A percentile compares a stretch with the other conserved stretches of the same genome.
phyloP scores from a whole-genome alignment of 257 asterid genomes.

The Penstemon davidsonii region DNA sequence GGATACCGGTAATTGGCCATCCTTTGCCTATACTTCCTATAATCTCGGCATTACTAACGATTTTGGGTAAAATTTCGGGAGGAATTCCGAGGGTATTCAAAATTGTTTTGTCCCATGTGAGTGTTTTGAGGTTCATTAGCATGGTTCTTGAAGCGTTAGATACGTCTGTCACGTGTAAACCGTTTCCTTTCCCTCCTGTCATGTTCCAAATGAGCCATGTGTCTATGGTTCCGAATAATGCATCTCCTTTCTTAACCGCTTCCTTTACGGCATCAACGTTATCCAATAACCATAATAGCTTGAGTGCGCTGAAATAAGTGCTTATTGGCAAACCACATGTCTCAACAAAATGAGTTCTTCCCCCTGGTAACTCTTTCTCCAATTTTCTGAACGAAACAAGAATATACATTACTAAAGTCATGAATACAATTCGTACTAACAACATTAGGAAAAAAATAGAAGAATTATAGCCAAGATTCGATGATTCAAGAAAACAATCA shows the following conservation, averaged over 20 bases:
- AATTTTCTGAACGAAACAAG: slow-evolving; percentile 47
- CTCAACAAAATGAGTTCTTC: slow-evolving; percentile 81
- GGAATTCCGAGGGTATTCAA: slow-evolving; percentile 58
- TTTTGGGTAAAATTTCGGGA: slow-evolving; percentile 57
- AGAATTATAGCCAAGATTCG: background rate
- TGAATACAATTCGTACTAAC: background rate
- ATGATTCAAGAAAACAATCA: background rate
- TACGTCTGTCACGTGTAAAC: slow-evolving; percentile 81
- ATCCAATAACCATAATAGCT: slow-evolving; percentile 78
- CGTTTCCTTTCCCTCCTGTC: slow-evolving; percentile 72
- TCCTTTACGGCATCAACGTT: slow-evolving; percentile 65
- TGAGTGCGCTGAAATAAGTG: slow-evolving; percentile 90
- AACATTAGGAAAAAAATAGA: background rate
- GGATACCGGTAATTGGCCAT: slow-evolving; percentile 80
- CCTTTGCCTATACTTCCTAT: slow-evolving; percentile 69
- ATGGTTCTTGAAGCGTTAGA: slow-evolving; percentile 94
- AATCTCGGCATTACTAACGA: slow-evolving; percentile 71
- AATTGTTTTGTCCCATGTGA: slow-evolving; percentile 71
- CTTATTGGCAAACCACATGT: slow-evolving; percentile 79
- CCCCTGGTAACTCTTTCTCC: slow-evolving; percentile 82
- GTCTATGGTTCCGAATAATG: slow-evolving; percentile 87
- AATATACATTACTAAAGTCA: slow-evolving; percentile 22
- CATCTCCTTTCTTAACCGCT: slow-evolving; percentile 73
- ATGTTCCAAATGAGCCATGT: slow-evolving; percentile 95
- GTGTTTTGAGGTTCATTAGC: slow-evolving; percentile 87